Conservation (phyloP, 1,284 basidiomycete species). For the Marasmius fiardii region DNA sequence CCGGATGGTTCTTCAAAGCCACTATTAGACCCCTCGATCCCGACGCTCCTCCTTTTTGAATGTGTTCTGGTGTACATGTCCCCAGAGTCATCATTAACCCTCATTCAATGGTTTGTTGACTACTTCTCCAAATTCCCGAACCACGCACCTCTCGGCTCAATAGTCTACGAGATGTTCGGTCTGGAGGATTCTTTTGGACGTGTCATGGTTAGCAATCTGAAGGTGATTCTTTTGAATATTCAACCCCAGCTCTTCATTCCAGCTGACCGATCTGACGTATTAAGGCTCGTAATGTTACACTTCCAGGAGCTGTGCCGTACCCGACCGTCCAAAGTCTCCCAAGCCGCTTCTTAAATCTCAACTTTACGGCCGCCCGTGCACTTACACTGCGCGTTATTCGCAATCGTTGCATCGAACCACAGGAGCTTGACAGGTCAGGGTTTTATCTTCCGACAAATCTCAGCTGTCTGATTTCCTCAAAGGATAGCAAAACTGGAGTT, state of each 20-base stretch:
- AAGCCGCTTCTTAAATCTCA: constrained; percentile 55
- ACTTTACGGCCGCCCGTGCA: constrained; percentile 54
- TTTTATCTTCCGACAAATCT: neutral
- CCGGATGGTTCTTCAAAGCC: constrained; percentile 17
- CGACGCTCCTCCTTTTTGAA: constrained; percentile 86
- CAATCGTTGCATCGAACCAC: constrained; percentile 42
- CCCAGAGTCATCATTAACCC: constrained; percentile 48
- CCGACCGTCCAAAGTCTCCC: constrained; percentile 55
- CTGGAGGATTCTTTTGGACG: constrained; percentile 81
- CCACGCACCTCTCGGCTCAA: constrained; percentile 40
- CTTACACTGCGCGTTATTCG: constrained; percentile 71
- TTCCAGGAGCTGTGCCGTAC: constrained; percentile 74
- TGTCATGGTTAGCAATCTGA: constrained; percentile 86
- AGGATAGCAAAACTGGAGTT: constrained; percentile 80
- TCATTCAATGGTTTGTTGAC: constrained; percentile 77
- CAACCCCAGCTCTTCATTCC: neutral
- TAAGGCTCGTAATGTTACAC: constrained; percentile 68
- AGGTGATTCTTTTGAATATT: constrained; percentile 37
- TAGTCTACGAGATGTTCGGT: constrained; percentile 91
- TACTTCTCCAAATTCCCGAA: constrained; percentile 33
- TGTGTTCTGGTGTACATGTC: constrained; percentile 91
- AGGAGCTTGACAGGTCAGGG: constrained; percentile 64
- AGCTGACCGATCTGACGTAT: neutral
- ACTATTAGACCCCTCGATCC: constrained; percentile 60
- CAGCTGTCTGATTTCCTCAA: constrained; percentile 3